A percentile compares a stretch with the other conserved stretches of the same genome.
These are phyloP conservation scores for Dovyalis caffra DNA, from an alignment of 345 rosid species.

Conservation along the genomic window DNA sequence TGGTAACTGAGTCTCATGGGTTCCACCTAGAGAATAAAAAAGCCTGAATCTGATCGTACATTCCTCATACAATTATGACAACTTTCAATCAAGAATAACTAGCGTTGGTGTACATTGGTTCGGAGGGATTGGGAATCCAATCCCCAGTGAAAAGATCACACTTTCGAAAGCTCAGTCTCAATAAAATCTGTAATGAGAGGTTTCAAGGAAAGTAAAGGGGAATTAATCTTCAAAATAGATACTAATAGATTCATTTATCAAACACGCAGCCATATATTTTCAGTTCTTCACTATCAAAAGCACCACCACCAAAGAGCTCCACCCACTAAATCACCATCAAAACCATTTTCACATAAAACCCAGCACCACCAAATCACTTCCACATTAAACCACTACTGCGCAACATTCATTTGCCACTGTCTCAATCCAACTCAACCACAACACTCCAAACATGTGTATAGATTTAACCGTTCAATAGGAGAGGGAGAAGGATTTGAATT, in stretches of 20 bases:
- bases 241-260: constrained; percentile 6
- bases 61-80: constrained; percentile 92
- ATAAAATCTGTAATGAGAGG: constrained; percentile 11
- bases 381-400: too few species aligned
- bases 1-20: constrained; percentile 62
- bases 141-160: constrained; percentile 78
- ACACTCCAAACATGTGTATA: too few species aligned
- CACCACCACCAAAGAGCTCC: too few species aligned
- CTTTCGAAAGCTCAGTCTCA: constrained; percentile 14
- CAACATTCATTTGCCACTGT: too few species aligned
- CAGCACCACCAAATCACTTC: too few species aligned
- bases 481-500: too few species aligned
- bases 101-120: constrained; percentile 68
- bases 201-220: background rate
- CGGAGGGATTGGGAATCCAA: constrained; percentile 76
- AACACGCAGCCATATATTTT: background rate
- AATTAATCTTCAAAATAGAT: background rate
- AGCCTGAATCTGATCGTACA: constrained; percentile 76
- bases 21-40: constrained; percentile 88
- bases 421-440: too few species aligned
- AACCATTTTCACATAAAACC: too few species aligned
- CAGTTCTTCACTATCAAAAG: too few species aligned
- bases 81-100: constrained; percentile 66
- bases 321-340: too few species aligned
- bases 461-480: too few species aligned